Conservation (phyloP, 371 early-diverging fungal species). For the Saksenaea vasiformis region DNA sequence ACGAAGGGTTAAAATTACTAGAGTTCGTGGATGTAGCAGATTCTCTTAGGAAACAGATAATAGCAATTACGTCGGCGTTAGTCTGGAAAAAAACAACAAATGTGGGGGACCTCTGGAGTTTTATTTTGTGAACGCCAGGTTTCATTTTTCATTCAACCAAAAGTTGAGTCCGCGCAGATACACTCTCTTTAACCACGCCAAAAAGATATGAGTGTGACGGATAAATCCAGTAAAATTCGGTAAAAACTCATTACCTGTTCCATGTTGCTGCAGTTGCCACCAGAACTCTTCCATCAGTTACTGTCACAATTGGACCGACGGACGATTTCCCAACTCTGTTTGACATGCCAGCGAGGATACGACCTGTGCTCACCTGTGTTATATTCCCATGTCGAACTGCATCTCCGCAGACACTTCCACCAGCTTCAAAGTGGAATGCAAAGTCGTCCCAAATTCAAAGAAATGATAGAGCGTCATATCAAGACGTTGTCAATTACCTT, state of each 20-base stretch:
- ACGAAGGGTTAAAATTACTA: too few species aligned
- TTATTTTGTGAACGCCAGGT: too few species aligned
- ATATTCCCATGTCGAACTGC: slow-evolving; percentile 38
- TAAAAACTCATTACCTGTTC: neutral
- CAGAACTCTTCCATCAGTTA: slow-evolving; percentile 30
- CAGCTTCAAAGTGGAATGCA: slow-evolving; percentile 29
- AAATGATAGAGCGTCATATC: slow-evolving; percentile 24
- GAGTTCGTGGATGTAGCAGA: too few species aligned
- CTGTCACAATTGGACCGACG: slow-evolving; percentile 22
- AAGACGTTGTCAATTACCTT: slow-evolving; percentile 31
- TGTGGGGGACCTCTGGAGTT: too few species aligned
- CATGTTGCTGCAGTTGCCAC: slow-evolving; percentile 17
- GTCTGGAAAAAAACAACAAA: too few species aligned
- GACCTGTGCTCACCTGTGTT: slow-evolving; percentile 34
- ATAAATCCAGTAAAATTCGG: too few species aligned
- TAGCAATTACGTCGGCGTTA: too few species aligned
- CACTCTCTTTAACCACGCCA: too few species aligned
- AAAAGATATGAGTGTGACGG: too few species aligned
- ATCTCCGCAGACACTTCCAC: slow-evolving; percentile 31
- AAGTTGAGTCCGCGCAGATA: too few species aligned
- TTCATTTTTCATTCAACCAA: too few species aligned
- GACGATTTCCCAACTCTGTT: slow-evolving; percentile 32
- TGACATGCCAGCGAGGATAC: slow-evolving; percentile 25
- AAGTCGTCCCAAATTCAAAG: slow-evolving; percentile 17
- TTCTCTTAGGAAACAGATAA: too few species aligned